phyloP scores from a whole-genome alignment of 108 stramenopile genomes.

The Cyclostephanos tholiformis region DNA sequence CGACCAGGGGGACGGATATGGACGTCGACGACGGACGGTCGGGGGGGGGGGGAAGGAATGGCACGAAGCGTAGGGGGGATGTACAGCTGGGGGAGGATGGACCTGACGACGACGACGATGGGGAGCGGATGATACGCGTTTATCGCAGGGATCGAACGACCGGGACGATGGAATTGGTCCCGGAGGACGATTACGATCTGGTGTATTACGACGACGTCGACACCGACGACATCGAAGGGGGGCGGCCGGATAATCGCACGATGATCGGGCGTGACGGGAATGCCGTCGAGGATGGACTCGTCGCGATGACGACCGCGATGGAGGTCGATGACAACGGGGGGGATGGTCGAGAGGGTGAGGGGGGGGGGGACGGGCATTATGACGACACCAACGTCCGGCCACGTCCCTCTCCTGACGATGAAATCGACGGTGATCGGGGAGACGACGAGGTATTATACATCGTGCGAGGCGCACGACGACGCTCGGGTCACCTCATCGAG shows the following conservation, averaged over 20 bases:
- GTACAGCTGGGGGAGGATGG: no score
- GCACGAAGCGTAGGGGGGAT: no score
- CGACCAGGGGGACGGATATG: no score
- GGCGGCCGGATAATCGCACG: no score
- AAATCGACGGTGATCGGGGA: no score
- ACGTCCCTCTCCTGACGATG: no score
- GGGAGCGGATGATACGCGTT: slow-evolving; percentile 25
- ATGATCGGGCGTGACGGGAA: no score
- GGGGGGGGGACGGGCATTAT: not conserved
- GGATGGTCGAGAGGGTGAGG: not conserved
- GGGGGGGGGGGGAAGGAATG: no score
- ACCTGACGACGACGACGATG: no score
- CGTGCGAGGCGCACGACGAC: not conserved
- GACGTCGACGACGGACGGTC: no score
- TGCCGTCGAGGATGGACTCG: no score
- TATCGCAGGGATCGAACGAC: slow-evolving; percentile 21
- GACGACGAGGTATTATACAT: slow-evolving; percentile 1
- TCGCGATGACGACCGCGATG: not conserved
- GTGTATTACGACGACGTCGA: slow-evolving; percentile 25
- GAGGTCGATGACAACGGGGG: not conserved
- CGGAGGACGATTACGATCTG: slow-evolving; percentile 28
- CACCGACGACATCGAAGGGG: not conserved
- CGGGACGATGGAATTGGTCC: slow-evolving; percentile 21
- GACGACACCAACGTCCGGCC: no score
- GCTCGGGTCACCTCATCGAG: not conserved